Conservation (phyloP, 1,139 yeast genomes). For the Pneumocystis wakefieldiae region DNA sequence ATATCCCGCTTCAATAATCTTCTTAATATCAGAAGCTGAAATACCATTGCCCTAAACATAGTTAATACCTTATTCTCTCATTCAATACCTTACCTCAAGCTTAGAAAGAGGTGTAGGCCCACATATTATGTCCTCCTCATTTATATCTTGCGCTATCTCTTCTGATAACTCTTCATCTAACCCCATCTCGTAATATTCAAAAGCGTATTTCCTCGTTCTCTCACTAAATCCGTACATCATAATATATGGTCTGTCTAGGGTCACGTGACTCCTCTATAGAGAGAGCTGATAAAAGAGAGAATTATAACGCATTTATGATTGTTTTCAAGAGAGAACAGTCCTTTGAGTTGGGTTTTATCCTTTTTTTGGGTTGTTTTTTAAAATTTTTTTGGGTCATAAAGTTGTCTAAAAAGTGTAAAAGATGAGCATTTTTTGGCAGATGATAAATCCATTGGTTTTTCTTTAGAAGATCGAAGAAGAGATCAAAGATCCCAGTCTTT, state of each 20-base stretch:
- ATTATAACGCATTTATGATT: not conserved
- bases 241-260: too few relatives aligned
- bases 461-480: conserved; percentile 48
- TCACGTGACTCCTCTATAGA: not conserved
- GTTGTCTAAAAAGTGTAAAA: conserved; percentile 1
- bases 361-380: not conserved
- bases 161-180: not conserved
- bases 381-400: not conserved
- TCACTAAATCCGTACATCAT: not conserved
- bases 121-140: conserved; percentile 10
- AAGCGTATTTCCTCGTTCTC: not conserved
- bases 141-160: not conserved
- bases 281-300: not conserved
- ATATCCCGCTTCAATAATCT: conserved; percentile 67
- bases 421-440: conserved; percentile 29
- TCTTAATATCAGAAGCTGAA: conserved; percentile 59
- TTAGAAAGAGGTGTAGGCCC: conserved; percentile 17
- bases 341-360: too few relatives aligned
- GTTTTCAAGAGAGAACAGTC: not conserved
- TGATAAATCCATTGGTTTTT: conserved; percentile 50
- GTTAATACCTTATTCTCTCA: conserved; percentile 11
- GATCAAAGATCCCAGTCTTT: conserved; percentile 39
- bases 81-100: conserved; percentile 12
- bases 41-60: conserved; percentile 66
- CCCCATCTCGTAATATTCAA: not conserved